Evolutionary conservation across 2,329 filamentous ascomycete species (phyloP), one percentile per base, ranked within the genome.

Genomic region (Ascochyta fabae): DNA sequence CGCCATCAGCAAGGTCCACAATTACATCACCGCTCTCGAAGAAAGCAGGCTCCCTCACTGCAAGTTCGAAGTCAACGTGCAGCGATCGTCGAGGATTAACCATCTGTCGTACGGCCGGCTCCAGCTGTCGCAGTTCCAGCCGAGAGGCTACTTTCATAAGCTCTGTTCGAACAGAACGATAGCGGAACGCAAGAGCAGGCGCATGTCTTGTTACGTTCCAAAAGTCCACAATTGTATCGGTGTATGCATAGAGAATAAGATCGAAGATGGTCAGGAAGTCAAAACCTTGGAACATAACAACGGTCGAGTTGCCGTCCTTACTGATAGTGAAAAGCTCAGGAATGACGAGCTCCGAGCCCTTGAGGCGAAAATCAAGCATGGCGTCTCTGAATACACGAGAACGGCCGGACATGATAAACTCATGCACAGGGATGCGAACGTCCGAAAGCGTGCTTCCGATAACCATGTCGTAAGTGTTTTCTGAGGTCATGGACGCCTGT

Each of bases 221-320:
- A 16, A 93, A 89, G 56, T 95, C 91, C 29, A 96, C 82, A 15
- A 93, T 78, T 4, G 80, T 81, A 69, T 98, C 95, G 6, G 87
- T 88, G 72, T 98, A 98, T 7, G 89, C 71, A 67, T 91, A 97
- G 9, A 94, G 79, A 1, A 89, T 84, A 9, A 98, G 65, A 64
- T 96, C 94, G 53, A 96, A 78, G 6, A 97, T 70, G 0, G 91
- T 89, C 31, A 96, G 80, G 34, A 95, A 82, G 69, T 97, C 92
- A 12, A 94, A 76, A 1, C 85, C 84, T 19, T 85, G 78, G 48
- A 98, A 88, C 0, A 84, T 83, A 19, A 97, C 69, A 9, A 87
- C 73, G 1, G 81, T 77, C 40, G 81, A 83, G 6, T 82, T 82
- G 1, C 76, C 70, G 4, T 80, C 77, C 26, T 83, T 77, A 48